Evolutionary conservation across 805 yeast genomes (phyloP).

Genomic region (Kodamaea sagamina): DNA sequence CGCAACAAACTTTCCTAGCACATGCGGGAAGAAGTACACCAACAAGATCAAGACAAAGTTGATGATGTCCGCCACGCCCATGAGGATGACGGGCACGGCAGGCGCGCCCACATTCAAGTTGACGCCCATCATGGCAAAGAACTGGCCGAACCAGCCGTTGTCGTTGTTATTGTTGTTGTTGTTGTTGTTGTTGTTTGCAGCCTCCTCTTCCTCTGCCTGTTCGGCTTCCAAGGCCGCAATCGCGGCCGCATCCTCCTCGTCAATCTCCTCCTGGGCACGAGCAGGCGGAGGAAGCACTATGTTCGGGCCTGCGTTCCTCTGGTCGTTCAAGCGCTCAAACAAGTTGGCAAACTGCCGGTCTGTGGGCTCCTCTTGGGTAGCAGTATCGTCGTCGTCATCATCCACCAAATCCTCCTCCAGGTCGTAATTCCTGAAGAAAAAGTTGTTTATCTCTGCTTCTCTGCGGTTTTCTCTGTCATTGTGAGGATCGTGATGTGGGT

Average conservation of each 20-base stretch:
- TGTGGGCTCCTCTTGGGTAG: neutral
- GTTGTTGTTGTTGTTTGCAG: neutral
- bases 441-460: constrained; percentile 4
- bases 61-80: constrained; percentile 32
- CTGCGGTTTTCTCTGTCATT: neutral
- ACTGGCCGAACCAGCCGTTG: constrained; percentile 15
- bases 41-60: constrained; percentile 40
- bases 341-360: constrained; percentile 1
- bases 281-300: neutral
- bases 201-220: constrained; percentile 1
- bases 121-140: constrained; percentile 40
- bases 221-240: no score
- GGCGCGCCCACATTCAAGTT: constrained; percentile 22
- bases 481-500: neutral
- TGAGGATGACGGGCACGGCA: constrained; percentile 23
- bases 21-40: constrained; percentile 51
- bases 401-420: constrained; percentile 2
- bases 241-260: constrained; percentile 1
- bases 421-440: neutral
- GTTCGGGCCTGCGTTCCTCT: neutral
- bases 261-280: constrained; percentile 1
- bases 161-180: constrained; percentile 5
- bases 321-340: constrained; percentile 5
- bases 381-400: neutral
- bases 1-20: constrained; percentile 38